Percentiles rank a stretch among this genome's conserved stretches.
Evolutionary conservation across 164 flowering plant genomes (phyloP).

Genomic region (Hamamelis virginiana): DNA sequence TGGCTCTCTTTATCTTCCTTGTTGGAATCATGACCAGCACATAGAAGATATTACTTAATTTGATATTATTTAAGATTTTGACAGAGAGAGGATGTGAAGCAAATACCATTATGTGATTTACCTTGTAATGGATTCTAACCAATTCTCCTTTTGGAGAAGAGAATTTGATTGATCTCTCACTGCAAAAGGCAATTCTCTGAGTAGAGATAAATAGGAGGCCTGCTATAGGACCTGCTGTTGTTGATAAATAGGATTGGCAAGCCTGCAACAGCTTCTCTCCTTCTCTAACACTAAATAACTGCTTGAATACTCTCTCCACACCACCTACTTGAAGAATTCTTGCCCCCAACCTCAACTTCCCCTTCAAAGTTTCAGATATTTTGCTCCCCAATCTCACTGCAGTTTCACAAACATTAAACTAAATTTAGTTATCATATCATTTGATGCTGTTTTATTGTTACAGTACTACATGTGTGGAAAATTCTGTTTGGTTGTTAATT

Average conservation of each 20-base stretch:
- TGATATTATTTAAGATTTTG: not conserved
- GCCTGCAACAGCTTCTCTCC: conserved; percentile 37
- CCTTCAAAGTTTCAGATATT: conserved; percentile 35
- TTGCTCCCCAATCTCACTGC: conserved; percentile 34
- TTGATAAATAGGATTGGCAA: conserved; percentile 41
- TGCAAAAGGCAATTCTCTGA: conserved; percentile 47
- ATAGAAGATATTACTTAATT: not conserved
- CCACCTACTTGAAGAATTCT: conserved; percentile 43
- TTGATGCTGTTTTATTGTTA: too few relatives aligned
- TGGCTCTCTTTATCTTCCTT: conserved; percentile 31
- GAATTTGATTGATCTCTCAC: conserved; percentile 41
- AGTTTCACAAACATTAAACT: not conserved
- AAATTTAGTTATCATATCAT: not conserved
- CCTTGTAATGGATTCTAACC: conserved; percentile 36
- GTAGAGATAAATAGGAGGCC: conserved; percentile 53
- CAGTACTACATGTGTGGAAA: too few relatives aligned
- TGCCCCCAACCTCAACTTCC: conserved; percentile 40
- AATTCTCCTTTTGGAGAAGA: conserved; percentile 27
- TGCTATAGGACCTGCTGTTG: conserved; percentile 58
- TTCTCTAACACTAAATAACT: conserved; percentile 27
- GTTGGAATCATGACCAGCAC: conserved; percentile 46
- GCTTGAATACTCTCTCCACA: conserved; percentile 25
- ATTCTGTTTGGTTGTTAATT: too few relatives aligned
- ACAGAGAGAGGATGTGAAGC: not conserved
- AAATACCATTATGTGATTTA: not conserved